These are phyloP conservation scores for Lasiodiplodia sp. DNA, from an alignment of 2,329 filamentous ascomycete species.

Conservation along the genomic window DNA sequence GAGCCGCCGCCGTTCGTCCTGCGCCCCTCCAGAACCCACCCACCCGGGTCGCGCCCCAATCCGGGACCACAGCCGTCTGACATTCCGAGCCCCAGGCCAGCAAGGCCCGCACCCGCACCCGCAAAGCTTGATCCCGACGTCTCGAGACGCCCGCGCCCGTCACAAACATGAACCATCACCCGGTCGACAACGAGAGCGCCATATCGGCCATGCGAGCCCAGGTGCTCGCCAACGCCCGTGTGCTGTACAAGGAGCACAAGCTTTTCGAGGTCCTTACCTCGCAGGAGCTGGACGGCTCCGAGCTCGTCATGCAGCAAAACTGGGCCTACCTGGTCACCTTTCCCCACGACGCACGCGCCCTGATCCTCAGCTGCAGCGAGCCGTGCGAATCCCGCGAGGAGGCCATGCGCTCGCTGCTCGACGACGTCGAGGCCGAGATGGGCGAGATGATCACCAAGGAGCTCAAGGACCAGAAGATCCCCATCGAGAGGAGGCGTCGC, in stretches of 20 bases:
- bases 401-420: conserved; percentile 30
- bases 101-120: conserved; percentile 5
- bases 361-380: conserved; percentile 30
- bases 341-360: conserved; percentile 12
- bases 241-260: conserved; percentile 29
- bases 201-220: conserved; percentile 20
- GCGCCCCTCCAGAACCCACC: conserved; percentile 16
- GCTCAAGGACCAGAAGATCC: conserved; percentile 31
- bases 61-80: conserved; percentile 19
- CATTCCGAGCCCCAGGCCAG: conserved; percentile 18
- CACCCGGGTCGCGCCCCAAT: conserved; percentile 17
- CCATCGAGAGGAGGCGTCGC: conserved; percentile 28
- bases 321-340: conserved; percentile 29
- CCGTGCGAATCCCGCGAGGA: conserved; percentile 26
- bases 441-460: conserved; percentile 30
- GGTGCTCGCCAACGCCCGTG: conserved; percentile 29
- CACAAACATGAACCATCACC: conserved; percentile 9
- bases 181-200: conserved; percentile 9
- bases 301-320: conserved; percentile 29
- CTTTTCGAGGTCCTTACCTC: conserved; percentile 29
- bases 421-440: conserved; percentile 29
- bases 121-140: conserved; percentile 5
- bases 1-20: conserved; percentile 4
- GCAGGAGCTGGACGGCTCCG: conserved; percentile 29
- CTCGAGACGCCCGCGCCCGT: neutral